Percentiles rank a stretch among this genome's conserved stretches.
These are phyloP conservation scores for Zangia roseola DNA, from an alignment of 768 basidiomycete genomes.

Conservation along the genomic window DNA sequence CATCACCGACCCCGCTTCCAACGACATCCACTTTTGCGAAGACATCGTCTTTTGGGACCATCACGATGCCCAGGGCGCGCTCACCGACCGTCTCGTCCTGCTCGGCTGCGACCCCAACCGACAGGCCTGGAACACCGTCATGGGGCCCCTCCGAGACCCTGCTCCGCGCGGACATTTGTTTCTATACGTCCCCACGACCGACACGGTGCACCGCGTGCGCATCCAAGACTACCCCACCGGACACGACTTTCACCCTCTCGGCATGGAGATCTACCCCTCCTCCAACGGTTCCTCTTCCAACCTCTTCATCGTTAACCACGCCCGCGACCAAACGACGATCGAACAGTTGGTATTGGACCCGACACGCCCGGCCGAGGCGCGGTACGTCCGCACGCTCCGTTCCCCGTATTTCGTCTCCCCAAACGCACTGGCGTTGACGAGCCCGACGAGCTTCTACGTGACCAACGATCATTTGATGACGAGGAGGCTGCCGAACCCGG, in stretches of 20 bases:
- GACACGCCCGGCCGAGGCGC: conserved; percentile 40
- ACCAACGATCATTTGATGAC: conserved; percentile 73
- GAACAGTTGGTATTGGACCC: conserved; percentile 66
- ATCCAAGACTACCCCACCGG: conserved; percentile 51
- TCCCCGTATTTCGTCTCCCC: conserved; percentile 61
- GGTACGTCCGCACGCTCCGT: conserved; percentile 58
- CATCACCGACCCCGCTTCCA: conserved; percentile 33
- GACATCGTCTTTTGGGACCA: conserved; percentile 67
- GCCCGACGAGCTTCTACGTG: conserved; percentile 67
- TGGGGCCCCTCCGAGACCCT: conserved; percentile 67
- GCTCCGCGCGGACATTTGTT: conserved; percentile 60
- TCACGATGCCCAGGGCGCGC: conserved; percentile 37
- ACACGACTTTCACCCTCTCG: conserved; percentile 74
- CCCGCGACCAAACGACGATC: conserved; percentile 55
- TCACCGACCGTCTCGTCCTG: conserved; percentile 45
- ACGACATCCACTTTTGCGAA: conserved; percentile 52
- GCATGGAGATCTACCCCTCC: conserved; percentile 57
- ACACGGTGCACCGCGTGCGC: conserved; percentile 38
- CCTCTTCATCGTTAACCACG: conserved; percentile 71
- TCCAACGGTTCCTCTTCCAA: conserved; percentile 46
- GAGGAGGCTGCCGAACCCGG: conserved; percentile 48
- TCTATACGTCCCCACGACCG: conserved; percentile 39
- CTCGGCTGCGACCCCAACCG: conserved; percentile 43
- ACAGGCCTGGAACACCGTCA: conserved; percentile 71
- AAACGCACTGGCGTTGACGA: conserved; percentile 65